phyloP scores from a whole-genome alignment of 2,329 filamentous ascomycete genomes.

The Teratosphaeria destructans region DNA sequence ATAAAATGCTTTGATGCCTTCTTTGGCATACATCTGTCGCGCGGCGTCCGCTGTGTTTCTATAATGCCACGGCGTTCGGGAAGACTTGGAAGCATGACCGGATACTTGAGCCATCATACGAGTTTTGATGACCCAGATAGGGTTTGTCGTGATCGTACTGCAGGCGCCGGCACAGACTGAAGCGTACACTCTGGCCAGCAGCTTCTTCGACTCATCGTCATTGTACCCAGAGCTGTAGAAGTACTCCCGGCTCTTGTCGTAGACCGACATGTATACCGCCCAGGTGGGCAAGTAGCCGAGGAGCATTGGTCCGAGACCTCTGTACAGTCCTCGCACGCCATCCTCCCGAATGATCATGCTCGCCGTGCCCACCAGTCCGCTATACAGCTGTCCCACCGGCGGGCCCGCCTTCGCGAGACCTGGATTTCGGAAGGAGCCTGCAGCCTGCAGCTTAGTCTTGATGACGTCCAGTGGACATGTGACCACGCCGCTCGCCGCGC shows the following conservation, averaged over 20 bases:
- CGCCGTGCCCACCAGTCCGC: slow-evolving; percentile 77
- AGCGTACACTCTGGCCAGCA: slow-evolving; percentile 69
- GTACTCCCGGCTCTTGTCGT: slow-evolving; percentile 75
- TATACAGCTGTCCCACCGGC: slow-evolving; percentile 54
- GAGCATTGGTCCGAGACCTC: slow-evolving; percentile 87
- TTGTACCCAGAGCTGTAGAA: slow-evolving; percentile 48
- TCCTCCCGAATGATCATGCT: slow-evolving; percentile 79
- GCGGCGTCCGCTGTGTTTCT: slow-evolving; percentile 80
- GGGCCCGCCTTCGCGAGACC: background rate
- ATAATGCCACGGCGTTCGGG: slow-evolving; percentile 80
- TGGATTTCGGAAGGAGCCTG: slow-evolving; percentile 63
- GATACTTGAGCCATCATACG: slow-evolving; percentile 89
- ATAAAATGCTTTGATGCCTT: slow-evolving; percentile 86
- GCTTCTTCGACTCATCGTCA: slow-evolving; percentile 50
- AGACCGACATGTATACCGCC: slow-evolving; percentile 96
- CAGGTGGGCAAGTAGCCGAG: slow-evolving; percentile 93
- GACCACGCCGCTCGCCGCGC: slow-evolving; percentile 85
- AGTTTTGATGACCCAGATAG: slow-evolving; percentile 99
- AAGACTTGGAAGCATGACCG: slow-evolving; percentile 41
- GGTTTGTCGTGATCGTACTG: slow-evolving; percentile 90
- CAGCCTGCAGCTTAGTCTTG: slow-evolving; percentile 94
- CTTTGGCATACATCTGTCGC: slow-evolving; percentile 86
- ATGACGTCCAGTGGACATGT: slow-evolving; percentile 98
- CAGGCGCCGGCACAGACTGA: slow-evolving; percentile 84
- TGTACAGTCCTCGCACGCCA: slow-evolving; percentile 80